Conservation (phyloP, 1,284 basidiomycete species). For the Ceratobasidium theobromae region DNA sequence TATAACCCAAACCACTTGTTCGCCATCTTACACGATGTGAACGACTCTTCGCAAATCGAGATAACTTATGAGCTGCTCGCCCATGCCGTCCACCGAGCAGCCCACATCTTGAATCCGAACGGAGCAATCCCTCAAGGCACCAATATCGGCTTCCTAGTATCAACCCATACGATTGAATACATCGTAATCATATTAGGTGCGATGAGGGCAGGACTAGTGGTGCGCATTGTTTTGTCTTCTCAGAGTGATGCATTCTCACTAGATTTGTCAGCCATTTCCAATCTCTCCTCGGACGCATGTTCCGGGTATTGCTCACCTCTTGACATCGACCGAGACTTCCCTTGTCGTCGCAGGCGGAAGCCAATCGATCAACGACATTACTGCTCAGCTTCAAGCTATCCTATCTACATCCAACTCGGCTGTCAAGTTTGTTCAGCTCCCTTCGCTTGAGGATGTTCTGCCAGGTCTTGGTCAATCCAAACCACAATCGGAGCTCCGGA, state of each 20-base stretch:
- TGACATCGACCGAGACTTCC: background rate
- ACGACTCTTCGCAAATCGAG: background rate
- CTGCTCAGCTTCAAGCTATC: background rate
- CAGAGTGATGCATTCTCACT: background rate
- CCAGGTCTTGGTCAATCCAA: background rate
- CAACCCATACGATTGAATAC: background rate
- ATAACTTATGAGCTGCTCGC: background rate
- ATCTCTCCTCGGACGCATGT: background rate
- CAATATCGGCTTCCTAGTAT: background rate
- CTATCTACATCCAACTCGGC: background rate
- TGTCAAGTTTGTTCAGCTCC: background rate
- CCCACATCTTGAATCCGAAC: background rate
- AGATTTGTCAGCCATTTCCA: slow-evolving; percentile 8
- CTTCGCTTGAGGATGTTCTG: background rate
- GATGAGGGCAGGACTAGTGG: background rate
- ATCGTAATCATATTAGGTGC: background rate
- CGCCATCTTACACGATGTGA: background rate
- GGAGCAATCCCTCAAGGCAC: background rate
- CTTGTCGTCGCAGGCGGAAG: background rate
- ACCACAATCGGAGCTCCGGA: background rate
- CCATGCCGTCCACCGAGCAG: background rate
- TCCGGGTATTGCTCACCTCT: background rate
- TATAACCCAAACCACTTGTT: slow-evolving; percentile 4
- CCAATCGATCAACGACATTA: background rate
- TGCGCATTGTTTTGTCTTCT: background rate